A percentile compares a stretch with the other conserved stretches of the same genome.
Conservation (phyloP, 352 stramenopile species). For the Saprolegnia parasitica region DNA sequence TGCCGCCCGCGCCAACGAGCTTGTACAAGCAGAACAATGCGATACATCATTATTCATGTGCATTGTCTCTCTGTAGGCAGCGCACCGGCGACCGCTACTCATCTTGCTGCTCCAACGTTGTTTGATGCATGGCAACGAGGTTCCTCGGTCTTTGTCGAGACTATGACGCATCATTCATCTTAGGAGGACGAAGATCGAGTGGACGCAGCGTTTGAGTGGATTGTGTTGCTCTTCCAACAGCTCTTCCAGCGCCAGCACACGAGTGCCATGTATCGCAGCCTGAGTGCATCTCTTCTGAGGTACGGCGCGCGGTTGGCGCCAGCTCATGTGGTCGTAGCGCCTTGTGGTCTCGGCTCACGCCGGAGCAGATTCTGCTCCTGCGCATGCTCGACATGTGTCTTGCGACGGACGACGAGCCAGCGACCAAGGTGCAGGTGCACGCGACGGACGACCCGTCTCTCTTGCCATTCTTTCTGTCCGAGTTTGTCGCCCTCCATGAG, state of each 20-base stretch:
- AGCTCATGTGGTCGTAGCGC: not conserved
- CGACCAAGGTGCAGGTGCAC: conserved; percentile 4
- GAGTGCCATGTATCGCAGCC: conserved; percentile 63
- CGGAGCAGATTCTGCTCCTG: conserved; percentile 72
- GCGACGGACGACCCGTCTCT: conserved; percentile 18
- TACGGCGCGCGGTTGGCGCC: conserved; percentile 22
- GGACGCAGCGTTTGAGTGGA: conserved; percentile 76
- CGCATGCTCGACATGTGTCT: conserved; percentile 57
- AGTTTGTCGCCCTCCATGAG: conserved; percentile 51
- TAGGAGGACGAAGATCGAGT: conserved; percentile 35
- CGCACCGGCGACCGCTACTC: conserved; percentile 16
- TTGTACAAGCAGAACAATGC: conserved; percentile 36
- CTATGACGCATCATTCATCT: not conserved
- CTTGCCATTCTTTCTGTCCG: conserved; percentile 43
- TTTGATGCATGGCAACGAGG: conserved; percentile 38
- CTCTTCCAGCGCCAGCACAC: conserved; percentile 47
- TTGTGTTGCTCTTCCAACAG: conserved; percentile 56
- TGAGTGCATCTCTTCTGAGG: conserved; percentile 70
- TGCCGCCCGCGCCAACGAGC: conserved; percentile 37
- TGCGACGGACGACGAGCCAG: not conserved
- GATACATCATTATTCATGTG: not conserved
- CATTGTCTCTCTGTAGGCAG: not conserved
- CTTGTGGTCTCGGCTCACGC: conserved; percentile 74
- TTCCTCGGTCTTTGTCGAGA: not conserved
- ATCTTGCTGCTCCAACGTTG: conserved; percentile 76